Evolutionary conservation across 1,139 yeast genomes (phyloP), one percentile per base, ranked within the genome.

Genomic region (Geotrichum klebahnii): DNA sequence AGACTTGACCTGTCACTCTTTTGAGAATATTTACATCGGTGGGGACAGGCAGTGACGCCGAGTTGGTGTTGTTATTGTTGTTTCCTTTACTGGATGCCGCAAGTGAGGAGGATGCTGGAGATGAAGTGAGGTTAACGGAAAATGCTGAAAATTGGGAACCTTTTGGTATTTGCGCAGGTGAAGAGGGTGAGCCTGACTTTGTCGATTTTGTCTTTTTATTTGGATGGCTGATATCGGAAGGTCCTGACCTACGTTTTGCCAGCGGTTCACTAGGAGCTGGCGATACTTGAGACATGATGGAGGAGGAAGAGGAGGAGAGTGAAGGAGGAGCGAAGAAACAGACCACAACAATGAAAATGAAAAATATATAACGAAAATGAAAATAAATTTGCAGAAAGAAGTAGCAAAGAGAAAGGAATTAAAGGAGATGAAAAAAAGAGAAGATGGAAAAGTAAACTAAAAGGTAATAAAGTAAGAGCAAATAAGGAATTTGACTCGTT

Each of bases 1-100:
- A 80, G 52, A 75, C 72, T 59, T 78, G 81, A 17, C 64, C 63
- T 4, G 59, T 47, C 12, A 54, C 45, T 36, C 20, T 17, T 8
- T 33, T 33, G 9, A 33, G 19, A 10, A 17, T 10, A 3, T 12
- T 19, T 10, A 16, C 3, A 19, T 33, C 37, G 20, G 19, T 17
- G 10, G 37, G 14, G 14, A 29, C 33, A n/a, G 14, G 12, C 3
- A n/a, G 14, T 12, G 14, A 12, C 12, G 14, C 14, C 14, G 33
- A n/a, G 3, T n/a, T 14, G 33, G 14, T 29, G 33, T 14, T 29
- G 33, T 5, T 29, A 17, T 17, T 33, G 19, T 10, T 33, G 16
- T n/a, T 16, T n/a, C 19, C 19, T 14, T 3, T 33, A 33, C 5
- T 8, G 19, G 19, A 14, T n/a, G 10, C 37, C 3, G 33, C 5